Evolutionary conservation across 176 grass and related monocot species (phyloP).

Genomic region (Zoysia japonica): DNA sequence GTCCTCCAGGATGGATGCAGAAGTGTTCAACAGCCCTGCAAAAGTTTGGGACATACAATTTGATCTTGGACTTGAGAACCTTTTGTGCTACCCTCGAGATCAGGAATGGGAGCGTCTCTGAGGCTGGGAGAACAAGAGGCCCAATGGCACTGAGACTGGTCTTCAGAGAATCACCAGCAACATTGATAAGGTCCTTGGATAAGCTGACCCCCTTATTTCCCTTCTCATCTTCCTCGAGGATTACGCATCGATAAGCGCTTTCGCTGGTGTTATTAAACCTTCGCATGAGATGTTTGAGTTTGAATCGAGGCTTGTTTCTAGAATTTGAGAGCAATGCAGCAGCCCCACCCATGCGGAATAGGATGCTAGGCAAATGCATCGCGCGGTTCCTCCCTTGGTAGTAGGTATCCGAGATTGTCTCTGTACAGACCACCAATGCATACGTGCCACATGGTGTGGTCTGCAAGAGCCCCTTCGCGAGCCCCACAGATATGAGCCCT

Average conservation of each 20-base stretch:
- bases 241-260: constrained; percentile 6
- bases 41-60: constrained; percentile 49
- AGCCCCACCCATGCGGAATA: constrained; percentile 44
- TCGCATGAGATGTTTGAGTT: constrained; percentile 7
- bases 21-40: constrained; percentile 67
- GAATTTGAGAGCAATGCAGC: constrained; percentile 16
- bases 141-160: background rate
- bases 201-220: constrained; percentile 25
- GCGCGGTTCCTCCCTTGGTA: constrained; percentile 17
- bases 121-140: background rate
- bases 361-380: constrained; percentile 27
- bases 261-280: too few species aligned
- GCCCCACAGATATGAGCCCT: constrained; percentile 35
- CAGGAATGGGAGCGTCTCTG: background rate
- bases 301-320: constrained; percentile 8
- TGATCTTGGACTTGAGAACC: background rate
- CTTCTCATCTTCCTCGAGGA: constrained; percentile 25
- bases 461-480: constrained; percentile 18
- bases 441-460: background rate
- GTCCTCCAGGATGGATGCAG: constrained; percentile 77
- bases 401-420: background rate
- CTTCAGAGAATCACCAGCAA: background rate
- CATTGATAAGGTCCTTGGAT: constrained; percentile 16
- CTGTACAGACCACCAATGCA: constrained; percentile 43
- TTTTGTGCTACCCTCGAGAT: too few species aligned